phyloP scores from a whole-genome alignment of 805 yeast species.

The Lipomyces yamanashiensis region DNA sequence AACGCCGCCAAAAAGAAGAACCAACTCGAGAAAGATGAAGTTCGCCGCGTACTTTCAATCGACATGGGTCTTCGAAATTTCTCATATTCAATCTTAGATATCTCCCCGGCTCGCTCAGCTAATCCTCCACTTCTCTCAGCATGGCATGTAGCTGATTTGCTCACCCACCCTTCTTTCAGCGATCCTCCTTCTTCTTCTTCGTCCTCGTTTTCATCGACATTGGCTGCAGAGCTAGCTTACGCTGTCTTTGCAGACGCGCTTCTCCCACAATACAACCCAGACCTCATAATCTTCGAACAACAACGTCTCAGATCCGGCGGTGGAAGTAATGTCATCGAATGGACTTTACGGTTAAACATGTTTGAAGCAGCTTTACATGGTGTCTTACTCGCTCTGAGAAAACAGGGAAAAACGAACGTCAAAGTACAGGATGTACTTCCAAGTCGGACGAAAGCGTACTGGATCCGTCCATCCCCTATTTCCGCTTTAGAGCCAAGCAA shows the following conservation, averaged over 20 bases:
- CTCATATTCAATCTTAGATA: conserved; percentile 19
- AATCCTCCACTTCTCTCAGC: conserved; percentile 11
- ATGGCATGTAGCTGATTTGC: conserved; percentile 10
- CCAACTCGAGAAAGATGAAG: background rate
- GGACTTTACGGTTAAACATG: conserved; percentile 54
- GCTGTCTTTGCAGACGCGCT: conserved; percentile 13
- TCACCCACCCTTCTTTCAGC: background rate
- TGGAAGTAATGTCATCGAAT: conserved; percentile 52
- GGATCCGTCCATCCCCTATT: conserved; percentile 6
- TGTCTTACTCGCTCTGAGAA: conserved; percentile 17
- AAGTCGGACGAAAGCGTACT: conserved; percentile 13
- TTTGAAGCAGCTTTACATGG: conserved; percentile 51
- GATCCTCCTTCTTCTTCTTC: background rate
- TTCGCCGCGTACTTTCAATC: conserved; percentile 18
- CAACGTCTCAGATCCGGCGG: conserved; percentile 57
- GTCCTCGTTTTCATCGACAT: background rate
- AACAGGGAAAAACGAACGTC: background rate
- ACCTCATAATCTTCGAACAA: conserved; percentile 54
- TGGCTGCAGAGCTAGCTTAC: conserved; percentile 24
- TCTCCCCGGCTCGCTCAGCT: background rate
- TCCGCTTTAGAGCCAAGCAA: background rate
- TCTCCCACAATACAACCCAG: conserved; percentile 42
- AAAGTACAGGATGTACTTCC: conserved; percentile 7
- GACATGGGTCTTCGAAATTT: conserved; percentile 27
- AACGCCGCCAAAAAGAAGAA: too few species aligned